These are phyloP conservation scores for Leucocoprinus leucothites DNA, from an alignment of 768 basidiomycete genomes.

Conservation along the genomic window DNA sequence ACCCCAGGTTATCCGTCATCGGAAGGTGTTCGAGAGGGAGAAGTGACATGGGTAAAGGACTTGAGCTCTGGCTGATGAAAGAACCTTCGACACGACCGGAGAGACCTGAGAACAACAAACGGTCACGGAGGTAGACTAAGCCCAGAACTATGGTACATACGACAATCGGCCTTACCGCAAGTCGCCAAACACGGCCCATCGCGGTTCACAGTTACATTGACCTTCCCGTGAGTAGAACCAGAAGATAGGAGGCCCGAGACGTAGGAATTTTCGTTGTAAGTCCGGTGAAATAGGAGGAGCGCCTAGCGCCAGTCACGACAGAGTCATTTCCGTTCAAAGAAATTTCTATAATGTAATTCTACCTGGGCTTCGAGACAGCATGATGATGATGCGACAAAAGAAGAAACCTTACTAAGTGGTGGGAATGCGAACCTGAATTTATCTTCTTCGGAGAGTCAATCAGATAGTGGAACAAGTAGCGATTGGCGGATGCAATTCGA, in stretches of 20 bases:
- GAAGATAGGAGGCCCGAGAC: background rate
- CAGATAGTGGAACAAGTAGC: background rate
- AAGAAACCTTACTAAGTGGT: background rate
- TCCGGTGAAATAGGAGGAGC: conserved; percentile 11
- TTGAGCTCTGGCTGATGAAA: background rate
- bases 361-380: background rate
- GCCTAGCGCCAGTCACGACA: background rate
- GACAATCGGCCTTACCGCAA: no score
- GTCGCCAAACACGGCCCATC: no score
- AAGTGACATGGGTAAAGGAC: background rate
- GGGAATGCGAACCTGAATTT: background rate
- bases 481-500: background rate
- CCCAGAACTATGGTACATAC: background rate
- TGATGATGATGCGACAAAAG: background rate
- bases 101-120: background rate
- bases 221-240: background rate
- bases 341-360: no score
- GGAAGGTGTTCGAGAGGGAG: no score
- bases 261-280: background rate
- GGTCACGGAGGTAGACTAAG: background rate
- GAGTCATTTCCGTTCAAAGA: background rate
- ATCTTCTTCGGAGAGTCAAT: background rate
- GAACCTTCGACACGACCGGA: background rate
- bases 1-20: conserved; percentile 1
- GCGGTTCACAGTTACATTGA: background rate